Conservation (phyloP, 306 rosid species). For the barrel medic (Medicago truncatula) region DNA sequence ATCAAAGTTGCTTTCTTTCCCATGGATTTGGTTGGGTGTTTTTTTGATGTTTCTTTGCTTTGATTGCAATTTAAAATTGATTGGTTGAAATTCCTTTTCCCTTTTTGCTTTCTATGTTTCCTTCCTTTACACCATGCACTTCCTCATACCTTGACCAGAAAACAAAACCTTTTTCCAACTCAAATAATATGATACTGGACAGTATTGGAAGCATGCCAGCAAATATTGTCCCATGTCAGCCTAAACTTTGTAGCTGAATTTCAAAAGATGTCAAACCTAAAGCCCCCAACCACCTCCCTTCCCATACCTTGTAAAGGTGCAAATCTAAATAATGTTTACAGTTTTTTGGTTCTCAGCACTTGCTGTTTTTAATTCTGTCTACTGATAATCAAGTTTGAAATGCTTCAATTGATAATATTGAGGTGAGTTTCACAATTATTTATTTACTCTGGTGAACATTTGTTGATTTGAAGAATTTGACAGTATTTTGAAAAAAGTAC, state of each 20-base stretch:
- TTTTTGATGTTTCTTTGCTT: constrained; percentile 12
- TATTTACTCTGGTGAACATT: constrained; percentile 11
- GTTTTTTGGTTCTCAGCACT: constrained; percentile 8
- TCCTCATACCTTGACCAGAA: constrained; percentile 17
- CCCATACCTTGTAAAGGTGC: background rate
- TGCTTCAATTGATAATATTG: constrained; percentile 18
- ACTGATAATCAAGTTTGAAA: constrained; percentile 5
- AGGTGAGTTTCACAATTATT: constrained; percentile 14
- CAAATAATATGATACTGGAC: background rate
- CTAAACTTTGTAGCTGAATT: constrained; percentile 1
- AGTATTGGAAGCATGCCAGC: too few species aligned
- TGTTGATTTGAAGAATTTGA: constrained; percentile 20
- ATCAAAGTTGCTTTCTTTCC: constrained; percentile 24
- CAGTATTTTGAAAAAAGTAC: background rate
- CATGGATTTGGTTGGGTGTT: constrained; percentile 23
- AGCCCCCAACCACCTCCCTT: background rate
- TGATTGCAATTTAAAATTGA: constrained; percentile 10
- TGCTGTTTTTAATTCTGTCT: constrained; percentile 4
- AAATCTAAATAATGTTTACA: constrained; percentile 5
- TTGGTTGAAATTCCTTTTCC: constrained; percentile 23
- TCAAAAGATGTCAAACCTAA: background rate
- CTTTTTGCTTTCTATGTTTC: constrained; percentile 20
- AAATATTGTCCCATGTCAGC: too few species aligned
- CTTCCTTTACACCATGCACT: constrained; percentile 12
- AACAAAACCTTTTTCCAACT: background rate